phyloP scores from a whole-genome alignment of 2,329 filamentous ascomycete genomes.

The Elsinoe necatrix region DNA sequence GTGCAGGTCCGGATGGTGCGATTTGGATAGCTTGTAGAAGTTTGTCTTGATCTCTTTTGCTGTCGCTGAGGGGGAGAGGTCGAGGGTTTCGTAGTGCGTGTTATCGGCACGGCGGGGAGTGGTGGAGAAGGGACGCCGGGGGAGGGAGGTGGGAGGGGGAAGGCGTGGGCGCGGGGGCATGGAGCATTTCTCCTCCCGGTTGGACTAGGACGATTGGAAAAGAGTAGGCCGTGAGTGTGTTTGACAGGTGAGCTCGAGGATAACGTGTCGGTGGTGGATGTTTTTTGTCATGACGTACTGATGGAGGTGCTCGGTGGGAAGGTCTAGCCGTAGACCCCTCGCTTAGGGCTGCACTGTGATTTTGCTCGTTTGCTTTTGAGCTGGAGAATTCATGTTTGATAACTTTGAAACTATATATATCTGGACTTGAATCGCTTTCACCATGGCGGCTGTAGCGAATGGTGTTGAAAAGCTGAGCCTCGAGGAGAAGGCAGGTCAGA shows the following conservation, averaged over 20 bases:
- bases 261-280: neutral
- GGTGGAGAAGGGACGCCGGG: constrained; percentile 36
- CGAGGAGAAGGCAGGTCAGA: constrained; percentile 21
- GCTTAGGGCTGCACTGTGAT: neutral
- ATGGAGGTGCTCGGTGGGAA: neutral
- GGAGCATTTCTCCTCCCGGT: constrained; percentile 16
- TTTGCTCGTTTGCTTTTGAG: neutral
- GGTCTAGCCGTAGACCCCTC: neutral
- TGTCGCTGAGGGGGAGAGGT: constrained; percentile 61
- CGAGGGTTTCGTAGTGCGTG: constrained; percentile 77
- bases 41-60: constrained; percentile 66
- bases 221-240: neutral
- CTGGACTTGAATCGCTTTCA: neutral
- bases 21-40: constrained; percentile 88
- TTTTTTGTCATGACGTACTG: neutral
- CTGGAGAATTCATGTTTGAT: neutral
- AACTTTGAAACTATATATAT: neutral
- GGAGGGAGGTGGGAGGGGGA: neutral
- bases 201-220: neutral
- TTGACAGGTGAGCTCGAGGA: neutral
- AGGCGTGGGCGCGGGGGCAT: constrained; percentile 17
- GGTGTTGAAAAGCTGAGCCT: constrained; percentile 10
- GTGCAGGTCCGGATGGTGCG: constrained; percentile 88
- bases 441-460: constrained; percentile 11
- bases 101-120: constrained; percentile 31